These are phyloP conservation scores for Aspergillus brunneoviolaceus DNA, from an alignment of 2,329 filamentous ascomycete species.

Conservation along the genomic window DNA sequence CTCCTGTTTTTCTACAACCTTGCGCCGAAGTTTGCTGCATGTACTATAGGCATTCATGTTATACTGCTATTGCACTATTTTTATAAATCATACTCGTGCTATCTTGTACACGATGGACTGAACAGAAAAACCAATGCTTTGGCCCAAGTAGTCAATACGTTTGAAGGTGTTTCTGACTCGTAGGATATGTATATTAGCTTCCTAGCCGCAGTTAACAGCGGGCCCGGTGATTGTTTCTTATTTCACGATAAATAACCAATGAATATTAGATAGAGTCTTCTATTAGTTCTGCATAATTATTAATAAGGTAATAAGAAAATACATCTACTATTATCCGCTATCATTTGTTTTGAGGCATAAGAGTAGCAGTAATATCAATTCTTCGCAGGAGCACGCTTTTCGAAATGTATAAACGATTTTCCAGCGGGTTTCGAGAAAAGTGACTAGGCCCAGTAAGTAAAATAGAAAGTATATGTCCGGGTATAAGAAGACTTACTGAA, in stretches of 20 bases:
- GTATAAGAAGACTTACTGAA: constrained; percentile 40
- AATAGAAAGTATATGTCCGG: not conserved
- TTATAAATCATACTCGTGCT: not conserved
- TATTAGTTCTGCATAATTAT: not conserved
- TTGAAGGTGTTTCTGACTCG: no score
- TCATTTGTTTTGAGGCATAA: not conserved
- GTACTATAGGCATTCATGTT: not conserved
- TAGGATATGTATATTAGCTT: no score
- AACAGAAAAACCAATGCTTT: no score
- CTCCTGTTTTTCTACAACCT: not conserved
- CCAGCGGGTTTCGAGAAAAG: constrained; percentile 72
- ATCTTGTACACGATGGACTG: not conserved
- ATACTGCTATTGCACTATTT: not conserved
- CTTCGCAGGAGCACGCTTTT: constrained; percentile 44
- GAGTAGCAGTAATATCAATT: constrained; percentile 26
- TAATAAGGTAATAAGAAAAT: not conserved
- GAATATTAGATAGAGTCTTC: not conserved
- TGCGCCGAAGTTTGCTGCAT: not conserved
- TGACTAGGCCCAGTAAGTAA: constrained; percentile 36
- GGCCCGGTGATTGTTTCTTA: no score
- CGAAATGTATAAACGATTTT: constrained; percentile 72
- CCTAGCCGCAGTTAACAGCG: no score
- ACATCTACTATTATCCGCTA: not conserved
- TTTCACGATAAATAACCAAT: no score
- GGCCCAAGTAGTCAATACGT: no score